Base-by-base conservation (phyloP, 1,284 basidiomycete genomes). In the Microbotryum scabiosae region DNA sequence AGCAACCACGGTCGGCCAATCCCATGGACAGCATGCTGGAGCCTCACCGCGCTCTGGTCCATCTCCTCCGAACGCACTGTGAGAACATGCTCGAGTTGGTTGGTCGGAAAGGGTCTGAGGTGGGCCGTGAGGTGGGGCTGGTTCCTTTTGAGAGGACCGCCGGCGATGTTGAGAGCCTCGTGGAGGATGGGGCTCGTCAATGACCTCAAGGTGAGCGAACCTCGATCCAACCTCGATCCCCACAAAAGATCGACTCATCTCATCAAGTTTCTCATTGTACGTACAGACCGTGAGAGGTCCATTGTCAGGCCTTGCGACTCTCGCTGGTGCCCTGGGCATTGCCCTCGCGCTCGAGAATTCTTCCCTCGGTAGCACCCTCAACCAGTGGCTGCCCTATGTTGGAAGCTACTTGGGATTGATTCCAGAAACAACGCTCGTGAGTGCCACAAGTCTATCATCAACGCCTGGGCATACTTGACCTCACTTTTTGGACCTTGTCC, bases 21-120 rank as follows among this genome's bases (percentile, higher is more conserved):
- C 51, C n/a, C 6, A 21, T 64, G 63, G 63, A 55, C 61, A 36
- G 20, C 46, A 2, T 30, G 5, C 12, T 65, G 64, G 64, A 4
- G 56, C 16, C 21, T 50, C 3, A 3, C 58, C 16, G 64, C 55
- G 0, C 4, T 32, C 0, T 60, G 44, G 28, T 55, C 46, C 30
- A 30, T 62, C 16, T 3, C 51, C 1, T 58, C 41, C 3, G 58
- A 60, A 7, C 49, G 28, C 4, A 1, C 60, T 9, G 20, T 65
- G 5, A 36, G 54, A 12, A 4, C 9, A 7, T 23, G 9, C 1
- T 56, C 47, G 7, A 53, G 45, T 8, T 4, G 4, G 9, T 28
- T 62, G 9, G 18, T 62, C 12, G n/a, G 47, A 2, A 54, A 53
- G 1, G 59, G 56, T 2, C 44, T 49, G 28, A 8, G 21, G 3